Conservation (phyloP, 345 rosid species). For the Luvunga scandens region DNA sequence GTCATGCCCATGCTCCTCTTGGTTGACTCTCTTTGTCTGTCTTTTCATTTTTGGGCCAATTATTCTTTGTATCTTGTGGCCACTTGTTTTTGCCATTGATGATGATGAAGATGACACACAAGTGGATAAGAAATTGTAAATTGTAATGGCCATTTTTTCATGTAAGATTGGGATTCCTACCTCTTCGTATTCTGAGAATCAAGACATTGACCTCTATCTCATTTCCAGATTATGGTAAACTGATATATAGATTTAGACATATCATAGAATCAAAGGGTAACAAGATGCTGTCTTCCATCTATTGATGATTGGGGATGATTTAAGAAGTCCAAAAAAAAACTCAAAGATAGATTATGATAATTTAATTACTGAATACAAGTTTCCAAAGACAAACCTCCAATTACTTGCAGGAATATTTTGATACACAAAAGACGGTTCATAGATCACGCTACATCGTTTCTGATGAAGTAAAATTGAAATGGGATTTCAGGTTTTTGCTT, state of each 20-base stretch:
- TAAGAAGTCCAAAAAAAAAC: not conserved
- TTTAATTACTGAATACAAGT: not conserved
- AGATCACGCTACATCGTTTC: not conserved
- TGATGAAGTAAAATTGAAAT: slow-evolving; percentile 4
- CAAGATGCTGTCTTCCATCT: not conserved
- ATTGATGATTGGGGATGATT: not conserved
- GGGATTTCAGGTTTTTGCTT: slow-evolving; percentile 9
- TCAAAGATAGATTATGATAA: not conserved
- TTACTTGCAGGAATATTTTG: slow-evolving; percentile 5
- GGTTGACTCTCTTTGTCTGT: not conserved
- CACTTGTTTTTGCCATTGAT: not conserved
- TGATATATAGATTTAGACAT: not conserved
- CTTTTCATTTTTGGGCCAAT: no score
- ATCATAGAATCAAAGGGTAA: not conserved
- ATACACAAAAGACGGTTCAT: slow-evolving; percentile 1
- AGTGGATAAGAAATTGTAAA: not conserved
- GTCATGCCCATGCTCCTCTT: not conserved
- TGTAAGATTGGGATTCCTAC: not conserved
- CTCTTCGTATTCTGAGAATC: not conserved
- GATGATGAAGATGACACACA: not conserved
- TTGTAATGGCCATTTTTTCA: not conserved
- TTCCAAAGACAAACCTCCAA: not conserved
- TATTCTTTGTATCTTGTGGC: not conserved
- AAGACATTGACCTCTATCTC: not conserved
- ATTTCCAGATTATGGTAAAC: not conserved